phyloP scores from a whole-genome alignment of 169 alveolate species.

The Cyclospora cayetanensis region DNA sequence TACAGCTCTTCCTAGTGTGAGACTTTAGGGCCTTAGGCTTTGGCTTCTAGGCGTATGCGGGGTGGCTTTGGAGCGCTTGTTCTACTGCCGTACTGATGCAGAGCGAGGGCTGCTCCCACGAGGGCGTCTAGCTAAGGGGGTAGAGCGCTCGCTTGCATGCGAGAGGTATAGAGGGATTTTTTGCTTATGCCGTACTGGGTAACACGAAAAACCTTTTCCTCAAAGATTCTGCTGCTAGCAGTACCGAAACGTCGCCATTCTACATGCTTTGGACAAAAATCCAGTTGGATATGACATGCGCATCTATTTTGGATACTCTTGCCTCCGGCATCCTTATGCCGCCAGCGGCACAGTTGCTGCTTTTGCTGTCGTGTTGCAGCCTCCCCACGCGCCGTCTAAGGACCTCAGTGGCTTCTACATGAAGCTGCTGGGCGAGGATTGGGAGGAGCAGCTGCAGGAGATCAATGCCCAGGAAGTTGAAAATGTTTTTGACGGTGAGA shows the following conservation, averaged over 20 bases:
- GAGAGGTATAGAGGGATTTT: background rate
- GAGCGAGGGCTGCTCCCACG: no score
- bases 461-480: conserved; percentile 21
- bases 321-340: no score
- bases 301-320: no score
- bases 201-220: no score
- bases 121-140: no score
- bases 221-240: background rate
- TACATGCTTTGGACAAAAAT: no score
- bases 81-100: no score
- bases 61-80: background rate
- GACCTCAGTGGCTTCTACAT: conserved; percentile 58
- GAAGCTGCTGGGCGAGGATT: conserved; percentile 60
- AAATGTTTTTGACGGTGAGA: conserved; percentile 33
- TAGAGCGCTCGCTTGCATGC: no score
- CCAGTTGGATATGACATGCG: no score
- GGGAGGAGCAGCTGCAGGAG: conserved; percentile 55
- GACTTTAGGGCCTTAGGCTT: background rate
- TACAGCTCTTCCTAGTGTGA: background rate
- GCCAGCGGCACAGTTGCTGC: background rate
- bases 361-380: background rate
- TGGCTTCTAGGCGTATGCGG: background rate
- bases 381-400: background rate
- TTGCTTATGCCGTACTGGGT: no score
- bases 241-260: background rate